These are phyloP conservation scores for Alternaria brassicicola DNA, from an alignment of 2,329 filamentous ascomycete species.

Conservation along the genomic window DNA sequence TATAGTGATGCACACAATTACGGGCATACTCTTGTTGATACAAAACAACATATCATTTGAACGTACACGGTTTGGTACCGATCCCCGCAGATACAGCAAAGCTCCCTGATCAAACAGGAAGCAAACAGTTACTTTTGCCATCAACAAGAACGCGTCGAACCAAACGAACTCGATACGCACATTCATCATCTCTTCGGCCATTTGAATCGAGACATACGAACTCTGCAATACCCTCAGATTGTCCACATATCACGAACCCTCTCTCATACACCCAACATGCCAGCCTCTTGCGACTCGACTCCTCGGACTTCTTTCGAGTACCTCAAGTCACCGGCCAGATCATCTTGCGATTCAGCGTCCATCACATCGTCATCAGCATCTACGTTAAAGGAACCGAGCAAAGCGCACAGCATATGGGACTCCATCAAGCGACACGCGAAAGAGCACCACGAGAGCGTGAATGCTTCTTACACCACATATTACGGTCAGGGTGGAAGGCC, in stretches of 20 bases:
- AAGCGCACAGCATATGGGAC: slow-evolving; percentile 16
- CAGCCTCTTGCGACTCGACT: slow-evolving; percentile 22
- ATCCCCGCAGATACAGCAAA: neutral
- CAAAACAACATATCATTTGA: neutral
- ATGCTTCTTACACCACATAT: slow-evolving; percentile 26
- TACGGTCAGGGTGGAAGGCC: slow-evolving; percentile 22
- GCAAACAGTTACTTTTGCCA: neutral
- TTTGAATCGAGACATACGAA: neutral
- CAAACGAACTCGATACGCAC: neutral
- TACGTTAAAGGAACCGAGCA: slow-evolving; percentile 4
- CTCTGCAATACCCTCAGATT: neutral
- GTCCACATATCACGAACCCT: neutral
- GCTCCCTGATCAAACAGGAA: neutral
- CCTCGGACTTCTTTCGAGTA: slow-evolving; percentile 27
- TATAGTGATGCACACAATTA: neutral
- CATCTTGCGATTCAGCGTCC: slow-evolving; percentile 7
- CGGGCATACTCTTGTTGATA: neutral
- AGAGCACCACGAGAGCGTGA: slow-evolving; percentile 32
- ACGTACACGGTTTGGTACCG: neutral
- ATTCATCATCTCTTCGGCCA: neutral
- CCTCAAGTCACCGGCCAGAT: slow-evolving; percentile 12
- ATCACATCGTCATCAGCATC: slow-evolving; percentile 1
- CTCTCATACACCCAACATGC: slow-evolving; percentile 1
- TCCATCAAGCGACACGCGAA: slow-evolving; percentile 25
- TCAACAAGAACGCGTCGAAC: neutral